Evolutionary conservation across 805 yeast genomes (phyloP).

Genomic region (Starmerella apicola): DNA sequence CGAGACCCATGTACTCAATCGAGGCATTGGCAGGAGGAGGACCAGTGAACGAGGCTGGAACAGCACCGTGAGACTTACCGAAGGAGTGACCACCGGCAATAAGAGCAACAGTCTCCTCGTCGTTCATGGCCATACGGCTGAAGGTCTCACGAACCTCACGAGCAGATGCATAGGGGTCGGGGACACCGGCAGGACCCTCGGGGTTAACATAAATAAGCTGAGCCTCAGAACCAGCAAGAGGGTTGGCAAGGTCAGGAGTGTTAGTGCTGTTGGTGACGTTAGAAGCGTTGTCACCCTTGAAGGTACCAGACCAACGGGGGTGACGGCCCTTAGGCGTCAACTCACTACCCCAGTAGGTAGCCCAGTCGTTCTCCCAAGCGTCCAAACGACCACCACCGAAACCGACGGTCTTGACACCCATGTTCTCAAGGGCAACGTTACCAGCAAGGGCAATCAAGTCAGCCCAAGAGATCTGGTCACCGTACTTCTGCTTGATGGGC

Average conservation of each 20-base stretch:
- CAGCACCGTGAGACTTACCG: constrained; percentile 18
- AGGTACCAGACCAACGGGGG: constrained; percentile 12
- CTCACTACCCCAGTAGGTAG: constrained; percentile 18
- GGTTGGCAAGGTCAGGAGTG: constrained; percentile 13
- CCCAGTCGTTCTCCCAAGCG: constrained; percentile 14
- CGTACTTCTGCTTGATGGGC: constrained; percentile 20
- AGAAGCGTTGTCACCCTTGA: neutral
- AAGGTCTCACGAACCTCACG: constrained; percentile 17
- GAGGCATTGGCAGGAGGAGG: constrained; percentile 16
- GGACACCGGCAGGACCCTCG: constrained; percentile 17
- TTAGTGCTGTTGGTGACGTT: constrained; percentile 1
- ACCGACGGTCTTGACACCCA: constrained; percentile 16
- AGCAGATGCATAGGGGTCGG: constrained; percentile 15
- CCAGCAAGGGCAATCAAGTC: constrained; percentile 17
- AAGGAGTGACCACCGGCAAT: constrained; percentile 20
- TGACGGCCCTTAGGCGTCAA: constrained; percentile 8
- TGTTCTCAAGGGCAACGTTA: constrained; percentile 16
- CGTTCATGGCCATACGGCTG: constrained; percentile 18
- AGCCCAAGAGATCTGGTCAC: constrained; percentile 17
- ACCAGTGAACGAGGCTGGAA: constrained; percentile 9
- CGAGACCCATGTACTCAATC: constrained; percentile 17
- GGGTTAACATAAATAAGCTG: constrained; percentile 19
- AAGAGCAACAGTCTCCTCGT: constrained; percentile 18
- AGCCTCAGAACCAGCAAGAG: constrained; percentile 11
- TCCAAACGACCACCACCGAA: constrained; percentile 17